Evolutionary conservation across 169 alveolate species (phyloP), one percentile per base, ranked within the genome.

Genomic region (Cyclospora cayetanensis): DNA sequence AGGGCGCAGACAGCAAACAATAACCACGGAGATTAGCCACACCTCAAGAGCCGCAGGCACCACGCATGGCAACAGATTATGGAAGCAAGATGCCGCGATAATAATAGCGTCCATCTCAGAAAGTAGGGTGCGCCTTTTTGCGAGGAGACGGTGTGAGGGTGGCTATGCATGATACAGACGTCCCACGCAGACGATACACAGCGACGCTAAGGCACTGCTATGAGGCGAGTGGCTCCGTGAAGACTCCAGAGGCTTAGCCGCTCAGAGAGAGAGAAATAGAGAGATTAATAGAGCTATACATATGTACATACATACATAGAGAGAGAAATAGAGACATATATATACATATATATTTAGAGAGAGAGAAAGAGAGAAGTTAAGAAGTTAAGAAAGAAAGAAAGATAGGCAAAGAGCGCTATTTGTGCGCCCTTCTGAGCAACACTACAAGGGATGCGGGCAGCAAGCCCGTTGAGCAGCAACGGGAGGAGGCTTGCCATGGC

Each of bases 401-500:
- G 27, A 12, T 9, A 7, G 76, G 15, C 15, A 22, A 9, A 29
- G 15, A 11, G 34, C n/a, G n/a, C n/a, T 29, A 15, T 63, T 18
- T 22, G 76, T 15, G 15, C n/a, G 15, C 76, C n/a, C 37, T 11
- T 63, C 76, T 29, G 11, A 15, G 15, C 34, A 15, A 15, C 34
- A 15, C n/a, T 29, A 15, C 76, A 9, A 15, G n/a, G 35, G 11
- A 29, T 9, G 35, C 25, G 20, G 63, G n/a, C n/a, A n/a, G n/a
- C n/a, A n/a, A n/a, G n/a, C n/a, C n/a, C n/a, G n/a, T n/a, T n/a
- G 15, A n/a, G 34, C 63, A 41, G 84, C 52, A 41, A 35, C 63
- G n/a, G 60, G 46, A 37, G 1, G 25, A 70, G 52, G 12, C 92
- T 39, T 43, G 60, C 90, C 90, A 83, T 43, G 55, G 88, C 27